Conservation (phyloP, 2,329 filamentous ascomycete genomes). For the Arthrobotrys conoides region DNA sequence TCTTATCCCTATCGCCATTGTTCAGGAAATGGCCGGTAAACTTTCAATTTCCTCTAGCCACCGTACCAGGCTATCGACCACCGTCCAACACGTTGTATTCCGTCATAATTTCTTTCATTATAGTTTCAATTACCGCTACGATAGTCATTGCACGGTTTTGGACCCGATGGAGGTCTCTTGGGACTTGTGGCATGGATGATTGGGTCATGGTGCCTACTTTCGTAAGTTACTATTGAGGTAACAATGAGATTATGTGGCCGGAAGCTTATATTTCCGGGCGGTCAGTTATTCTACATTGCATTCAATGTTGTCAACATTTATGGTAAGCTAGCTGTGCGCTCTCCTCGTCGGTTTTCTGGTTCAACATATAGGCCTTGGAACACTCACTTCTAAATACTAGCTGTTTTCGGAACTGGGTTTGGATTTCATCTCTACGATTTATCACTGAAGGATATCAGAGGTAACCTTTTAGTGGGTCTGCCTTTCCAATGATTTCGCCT, state of each 20-base stretch:
- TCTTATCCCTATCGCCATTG: conserved; percentile 29
- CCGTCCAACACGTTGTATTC: conserved; percentile 40
- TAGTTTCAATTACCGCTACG: background rate
- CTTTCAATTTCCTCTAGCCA: conserved; percentile 41
- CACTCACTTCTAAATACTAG: background rate
- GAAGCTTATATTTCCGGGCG: background rate
- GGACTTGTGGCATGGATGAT: conserved; percentile 41
- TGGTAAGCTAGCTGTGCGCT: conserved; percentile 16
- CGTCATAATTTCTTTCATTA: conserved; percentile 24
- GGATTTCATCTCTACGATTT: conserved; percentile 43
- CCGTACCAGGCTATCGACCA: conserved; percentile 31
- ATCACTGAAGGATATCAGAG: conserved; percentile 22
- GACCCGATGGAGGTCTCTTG: conserved; percentile 25
- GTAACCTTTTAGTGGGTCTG: conserved; percentile 37
- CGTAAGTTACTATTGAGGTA: background rate
- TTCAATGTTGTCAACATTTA: conserved; percentile 39
- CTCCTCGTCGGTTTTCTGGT: no score
- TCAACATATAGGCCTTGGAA: background rate
- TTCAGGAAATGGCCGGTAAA: conserved; percentile 39
- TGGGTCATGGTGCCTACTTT: conserved; percentile 47
- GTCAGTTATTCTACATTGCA: conserved; percentile 28
- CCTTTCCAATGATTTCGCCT: no score
- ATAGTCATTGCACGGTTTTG: conserved; percentile 36
- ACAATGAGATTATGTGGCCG: no score
- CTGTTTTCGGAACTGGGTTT: conserved; percentile 44